phyloP scores from a whole-genome alignment of 1,139 yeast species.

The Suhomyces bokatorum region DNA sequence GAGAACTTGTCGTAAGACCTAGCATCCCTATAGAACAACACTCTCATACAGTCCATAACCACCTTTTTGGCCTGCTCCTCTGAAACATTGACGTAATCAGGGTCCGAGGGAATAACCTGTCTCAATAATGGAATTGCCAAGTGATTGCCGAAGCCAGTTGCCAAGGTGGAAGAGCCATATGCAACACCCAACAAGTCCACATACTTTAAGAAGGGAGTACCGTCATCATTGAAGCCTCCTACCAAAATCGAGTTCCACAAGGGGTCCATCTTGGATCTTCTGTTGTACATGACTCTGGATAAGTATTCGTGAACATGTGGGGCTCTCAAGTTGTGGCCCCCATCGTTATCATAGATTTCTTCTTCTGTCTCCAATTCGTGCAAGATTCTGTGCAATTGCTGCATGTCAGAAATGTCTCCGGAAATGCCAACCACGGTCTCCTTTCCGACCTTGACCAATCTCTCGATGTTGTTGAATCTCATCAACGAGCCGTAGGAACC shows the following conservation, averaged over 20 bases:
- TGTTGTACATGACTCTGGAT: constrained; percentile 77
- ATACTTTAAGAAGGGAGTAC: constrained; percentile 71
- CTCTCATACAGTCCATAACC: constrained; percentile 87
- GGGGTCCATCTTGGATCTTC: constrained; percentile 94
- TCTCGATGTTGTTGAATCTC: constrained; percentile 80
- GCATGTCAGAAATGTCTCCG: constrained; percentile 95
- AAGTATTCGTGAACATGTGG: constrained; percentile 87
- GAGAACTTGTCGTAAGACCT: constrained; percentile 86
- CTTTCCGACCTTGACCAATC: constrained; percentile 78
- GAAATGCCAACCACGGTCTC: constrained; percentile 90
- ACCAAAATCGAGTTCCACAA: constrained; percentile 93
- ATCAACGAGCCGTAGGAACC: constrained; percentile 93
- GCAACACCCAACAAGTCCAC: constrained; percentile 92
- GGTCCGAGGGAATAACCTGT: constrained; percentile 76
- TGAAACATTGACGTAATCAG: constrained; percentile 65
- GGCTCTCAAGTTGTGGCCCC: constrained; percentile 73
- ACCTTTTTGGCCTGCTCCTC: constrained; percentile 76
- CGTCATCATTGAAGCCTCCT: constrained; percentile 77
- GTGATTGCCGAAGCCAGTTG: constrained; percentile 97
- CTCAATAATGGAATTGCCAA: constrained; percentile 91
- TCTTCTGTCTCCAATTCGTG: constrained; percentile 74
- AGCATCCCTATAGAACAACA: constrained; percentile 93
- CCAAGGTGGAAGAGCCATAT: constrained; percentile 83
- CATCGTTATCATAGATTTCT: constrained; percentile 78
- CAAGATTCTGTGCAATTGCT: constrained; percentile 71